Conservation (phyloP, 179 eudicot species). For the Dionaea muscipula region DNA sequence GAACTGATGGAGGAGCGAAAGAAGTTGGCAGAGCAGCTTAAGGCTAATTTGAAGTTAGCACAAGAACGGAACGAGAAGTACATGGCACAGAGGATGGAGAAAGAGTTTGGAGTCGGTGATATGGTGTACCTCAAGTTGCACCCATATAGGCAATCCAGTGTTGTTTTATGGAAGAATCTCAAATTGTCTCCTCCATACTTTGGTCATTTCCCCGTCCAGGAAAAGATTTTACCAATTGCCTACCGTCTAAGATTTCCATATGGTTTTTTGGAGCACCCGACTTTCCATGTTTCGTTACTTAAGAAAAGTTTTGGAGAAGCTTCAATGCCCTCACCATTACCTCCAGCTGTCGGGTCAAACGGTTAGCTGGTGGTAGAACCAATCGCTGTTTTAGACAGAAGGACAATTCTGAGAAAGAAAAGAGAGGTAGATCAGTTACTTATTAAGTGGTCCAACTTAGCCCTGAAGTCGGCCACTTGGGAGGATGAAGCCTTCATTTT, state of each 20-base stretch:
- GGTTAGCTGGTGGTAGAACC: no score
- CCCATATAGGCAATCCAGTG: neutral
- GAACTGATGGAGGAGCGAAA: no score
- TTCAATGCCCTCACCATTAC: no score
- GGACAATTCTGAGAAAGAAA: no score
- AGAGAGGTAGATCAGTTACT: no score
- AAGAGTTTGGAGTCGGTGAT: neutral
- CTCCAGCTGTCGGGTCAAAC: no score
- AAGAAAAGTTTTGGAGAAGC: no score
- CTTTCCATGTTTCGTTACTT: no score
- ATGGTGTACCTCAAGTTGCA: neutral
- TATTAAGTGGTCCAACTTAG: no score
- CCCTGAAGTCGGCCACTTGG: conserved; percentile 4
- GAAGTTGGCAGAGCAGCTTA: no score
- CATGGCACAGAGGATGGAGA: neutral
- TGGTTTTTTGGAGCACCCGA: no score
- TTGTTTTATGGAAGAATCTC: neutral
- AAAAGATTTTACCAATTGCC: neutral
- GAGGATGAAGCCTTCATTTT: conserved; percentile 8
- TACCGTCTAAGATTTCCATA: neutral
- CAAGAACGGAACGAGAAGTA: neutral
- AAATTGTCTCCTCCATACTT: neutral
- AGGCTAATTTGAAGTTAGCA: neutral
- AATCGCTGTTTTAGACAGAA: no score
- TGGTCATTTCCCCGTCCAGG: neutral